Base-by-base conservation (phyloP, 176 grass and related monocot species). In the Chloris gayana region DNA sequence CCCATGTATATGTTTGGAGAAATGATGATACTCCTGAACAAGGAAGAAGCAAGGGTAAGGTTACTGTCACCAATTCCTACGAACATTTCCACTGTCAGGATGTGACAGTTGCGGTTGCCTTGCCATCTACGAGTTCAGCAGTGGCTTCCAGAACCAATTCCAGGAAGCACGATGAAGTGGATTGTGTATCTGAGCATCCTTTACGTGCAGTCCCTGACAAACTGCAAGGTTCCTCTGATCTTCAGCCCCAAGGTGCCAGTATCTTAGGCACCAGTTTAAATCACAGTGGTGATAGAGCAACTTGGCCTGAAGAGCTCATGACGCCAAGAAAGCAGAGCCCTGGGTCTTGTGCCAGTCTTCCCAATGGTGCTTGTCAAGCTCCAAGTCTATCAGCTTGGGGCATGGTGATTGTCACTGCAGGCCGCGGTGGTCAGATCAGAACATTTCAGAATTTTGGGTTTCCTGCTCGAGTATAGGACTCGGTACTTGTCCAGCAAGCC, bases 391-490 rank as follows among this genome's bases (percentile, higher is more conserved):
- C 96, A 2, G 93, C 90, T 29, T 99, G 96, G 96, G 96, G 92
- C 68, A 80, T 95, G 79, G 88, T 91, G 53, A 86, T 93, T 34
- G 88, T 91, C 62, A 91, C 96, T 1, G 96, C 96, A 66, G 86
- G 93, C 24, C 67, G 82, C 25, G 82, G 88, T 18, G 96, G 96
- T 87, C 90, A 90, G 71, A 95, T 99, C 81, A 95, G 86, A 84
- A 80, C 87, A 49, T 95, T 88, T 87, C 96, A 99, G 82, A 99
- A 99, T 93, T 99, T 95, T 58, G 96, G 96, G 35, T 82, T 95
- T 73, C 90, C 96, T 70, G 79, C 94, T 86, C 91, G 88, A 87
- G 73, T 93, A 79, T 99, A 89, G 87, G 68, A 54, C 72, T 76
- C n/a, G 78, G 38, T 53, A 27, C 31, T 49, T 85, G 68, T 74